These are phyloP conservation scores for Colletotrichum falcatum DNA, from an alignment of 2,329 filamentous ascomycete genomes.

Conservation along the genomic window DNA sequence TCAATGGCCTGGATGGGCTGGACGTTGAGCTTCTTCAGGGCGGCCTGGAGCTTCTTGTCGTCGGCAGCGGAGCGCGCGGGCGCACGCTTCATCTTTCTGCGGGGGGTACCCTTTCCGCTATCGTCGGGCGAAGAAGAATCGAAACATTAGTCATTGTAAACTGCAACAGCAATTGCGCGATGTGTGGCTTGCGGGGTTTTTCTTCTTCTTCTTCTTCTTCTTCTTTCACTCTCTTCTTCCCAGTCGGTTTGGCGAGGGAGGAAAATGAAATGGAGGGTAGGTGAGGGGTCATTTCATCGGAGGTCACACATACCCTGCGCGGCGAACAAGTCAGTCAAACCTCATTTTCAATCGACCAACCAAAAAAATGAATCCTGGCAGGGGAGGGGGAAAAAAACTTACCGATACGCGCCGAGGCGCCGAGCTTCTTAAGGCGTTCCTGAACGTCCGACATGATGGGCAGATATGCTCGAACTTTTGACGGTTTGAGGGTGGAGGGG, in stretches of 20 bases:
- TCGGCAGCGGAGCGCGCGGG: conserved; percentile 93
- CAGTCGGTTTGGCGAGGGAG: conserved; percentile 20
- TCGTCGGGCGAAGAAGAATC: conserved; percentile 36
- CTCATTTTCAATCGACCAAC: conserved; percentile 3
- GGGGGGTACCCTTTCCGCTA: conserved; percentile 96
- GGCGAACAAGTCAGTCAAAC: conserved; percentile 31
- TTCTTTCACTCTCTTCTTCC: neutral
- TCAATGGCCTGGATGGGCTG: conserved; percentile 99
- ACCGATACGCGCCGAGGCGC: conserved; percentile 73
- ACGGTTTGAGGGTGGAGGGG: conserved; percentile 21
- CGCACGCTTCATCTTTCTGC: conserved; percentile 98
- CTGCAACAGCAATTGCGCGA: conserved; percentile 12
- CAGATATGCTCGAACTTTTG: conserved; percentile 37
- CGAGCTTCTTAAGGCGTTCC: conserved; percentile 71
- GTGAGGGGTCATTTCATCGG: conserved; percentile 39
- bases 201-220: neutral
- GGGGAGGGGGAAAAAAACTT: conserved; percentile 54
- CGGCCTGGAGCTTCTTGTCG: conserved; percentile 99
- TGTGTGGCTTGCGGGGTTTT: conserved; percentile 12
- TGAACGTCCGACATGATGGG: conserved; percentile 67
- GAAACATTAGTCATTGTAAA: conserved; percentile 47
- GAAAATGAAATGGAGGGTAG: conserved; percentile 7
- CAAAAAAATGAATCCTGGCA: neutral
- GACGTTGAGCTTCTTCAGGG: conserved; percentile 99
- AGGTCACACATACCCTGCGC: conserved; percentile 53